Percentiles rank a stretch among this genome's conserved stretches.
Conservation (phyloP, 345 rosid genomes). For the Citrus inodora region DNA sequence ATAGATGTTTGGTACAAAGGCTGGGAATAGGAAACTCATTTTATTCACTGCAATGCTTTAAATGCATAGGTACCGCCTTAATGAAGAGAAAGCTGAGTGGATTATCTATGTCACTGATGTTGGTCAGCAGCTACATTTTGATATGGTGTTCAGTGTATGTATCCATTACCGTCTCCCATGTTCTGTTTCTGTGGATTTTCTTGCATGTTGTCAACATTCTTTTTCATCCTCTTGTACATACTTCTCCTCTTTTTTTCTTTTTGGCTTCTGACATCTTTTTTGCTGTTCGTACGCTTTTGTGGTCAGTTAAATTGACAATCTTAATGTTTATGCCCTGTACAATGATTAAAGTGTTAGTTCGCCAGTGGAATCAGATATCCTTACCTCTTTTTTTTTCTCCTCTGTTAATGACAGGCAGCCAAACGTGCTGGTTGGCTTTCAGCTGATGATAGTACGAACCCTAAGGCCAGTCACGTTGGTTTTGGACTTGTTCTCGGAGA, state of each 20-base stretch:
- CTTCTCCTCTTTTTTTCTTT: no score
- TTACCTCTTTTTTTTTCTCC: conserved; percentile 15
- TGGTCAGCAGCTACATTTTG: conserved; percentile 93
- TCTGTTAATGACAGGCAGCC: conserved; percentile 63
- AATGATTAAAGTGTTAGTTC: background rate
- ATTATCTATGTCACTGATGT: conserved; percentile 94
- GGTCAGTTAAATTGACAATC: background rate
- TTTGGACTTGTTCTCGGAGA: conserved; percentile 97
- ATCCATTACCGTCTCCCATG: conserved; percentile 1
- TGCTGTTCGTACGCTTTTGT: background rate
- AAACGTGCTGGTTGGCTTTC: conserved; percentile 92
- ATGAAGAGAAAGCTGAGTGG: conserved; percentile 96
- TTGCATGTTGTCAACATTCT: background rate
- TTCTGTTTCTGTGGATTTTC: background rate
- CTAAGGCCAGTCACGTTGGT: conserved; percentile 80
- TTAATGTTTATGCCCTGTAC: background rate
- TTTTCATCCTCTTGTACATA: background rate
- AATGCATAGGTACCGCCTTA: conserved; percentile 75
- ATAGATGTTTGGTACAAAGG: background rate
- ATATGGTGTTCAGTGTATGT: conserved; percentile 86
- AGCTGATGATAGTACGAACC: conserved; percentile 41
- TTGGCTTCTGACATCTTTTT: no score
- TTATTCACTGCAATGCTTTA: background rate
- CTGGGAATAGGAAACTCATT: background rate
- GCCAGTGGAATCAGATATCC: background rate